Base-by-base conservation (phyloP, 2,329 filamentous ascomycete species). In the Xylariales sp. region DNA sequence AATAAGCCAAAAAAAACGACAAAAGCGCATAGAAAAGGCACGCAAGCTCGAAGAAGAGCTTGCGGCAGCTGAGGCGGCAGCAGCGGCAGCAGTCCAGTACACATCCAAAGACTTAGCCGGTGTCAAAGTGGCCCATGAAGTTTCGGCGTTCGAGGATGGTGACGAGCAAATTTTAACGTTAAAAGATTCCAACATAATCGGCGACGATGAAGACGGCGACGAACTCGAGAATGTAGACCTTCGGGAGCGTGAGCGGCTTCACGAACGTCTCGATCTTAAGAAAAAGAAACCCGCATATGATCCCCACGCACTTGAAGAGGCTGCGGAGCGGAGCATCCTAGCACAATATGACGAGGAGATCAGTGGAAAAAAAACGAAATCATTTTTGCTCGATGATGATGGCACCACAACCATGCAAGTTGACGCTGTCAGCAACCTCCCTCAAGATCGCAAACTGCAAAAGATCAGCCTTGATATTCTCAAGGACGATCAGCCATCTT, bases 331-430 rank as follows among this genome's bases (percentile, higher is more conserved):
- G 14, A 75, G 76, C 5, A 81, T 98, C 17, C 66, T 98, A 29
- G 79, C 86, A 12, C 91, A 98, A 51, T 98, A 98, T 55, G 93
- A 97, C 52, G 93, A 97, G 47, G 91, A 95, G 55, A 94, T 96
- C 37, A 78, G 85, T 24, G 89, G 89, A 39, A 95, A 95, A 64
- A 93, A 94, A 66, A 70, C 75, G 40, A 95, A 94, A 58, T 76
- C 77, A 17, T 98, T 98, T 52, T 95, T 87, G 0, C 69, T 98
- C 13, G 88, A 95, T 59, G 82, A 81, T 3, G 75, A 81, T 44
- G 90, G 89, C 3, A 82, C 78, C 23, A 82, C 69, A 72, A 20
- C 20, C 17, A 74, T 86, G 49, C 69, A 83, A 33, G 66, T 75
- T 14, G 76, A 81, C 44, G 73, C 72, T 27, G 57, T 74, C 25